These are phyloP conservation scores for Fraxinus cuspidata DNA, from an alignment of 257 asterid genomes.

Conservation along the genomic window DNA sequence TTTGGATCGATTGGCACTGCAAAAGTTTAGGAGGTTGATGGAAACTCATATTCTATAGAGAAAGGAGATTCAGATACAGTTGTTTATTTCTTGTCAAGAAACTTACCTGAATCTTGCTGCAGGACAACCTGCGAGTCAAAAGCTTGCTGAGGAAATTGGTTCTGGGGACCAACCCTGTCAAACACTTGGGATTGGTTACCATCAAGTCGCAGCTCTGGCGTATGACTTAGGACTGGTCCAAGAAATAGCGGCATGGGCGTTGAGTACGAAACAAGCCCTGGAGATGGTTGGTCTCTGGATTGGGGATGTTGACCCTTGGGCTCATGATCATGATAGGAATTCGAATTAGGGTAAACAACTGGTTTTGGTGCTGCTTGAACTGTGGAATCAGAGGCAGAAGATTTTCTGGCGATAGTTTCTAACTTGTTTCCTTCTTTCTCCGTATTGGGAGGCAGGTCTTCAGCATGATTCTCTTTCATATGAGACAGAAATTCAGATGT, in stretches of 20 bases:
- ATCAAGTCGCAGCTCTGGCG: slow-evolving; percentile 63
- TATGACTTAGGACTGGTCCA: slow-evolving; percentile 58
- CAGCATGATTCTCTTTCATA: slow-evolving; percentile 58
- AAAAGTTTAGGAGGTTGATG: slow-evolving; percentile 42
- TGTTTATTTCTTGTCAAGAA: slow-evolving; percentile 35
- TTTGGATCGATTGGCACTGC: slow-evolving; percentile 42
- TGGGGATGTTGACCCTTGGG: slow-evolving; percentile 53
- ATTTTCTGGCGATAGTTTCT: slow-evolving; percentile 62
- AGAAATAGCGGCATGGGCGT: slow-evolving; percentile 44
- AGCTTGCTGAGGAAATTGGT: slow-evolving; percentile 61
- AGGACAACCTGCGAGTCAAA: slow-evolving; percentile 55
- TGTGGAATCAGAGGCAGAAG: slow-evolving; percentile 83
- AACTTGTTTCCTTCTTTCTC: slow-evolving; percentile 66
- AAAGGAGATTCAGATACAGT: slow-evolving; percentile 29
- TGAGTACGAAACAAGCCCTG: slow-evolving; percentile 42
- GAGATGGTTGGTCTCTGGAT: slow-evolving; percentile 57
- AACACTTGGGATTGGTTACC: slow-evolving; percentile 51
- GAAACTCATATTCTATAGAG: not conserved
- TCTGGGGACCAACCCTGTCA: slow-evolving; percentile 59
- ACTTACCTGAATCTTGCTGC: slow-evolving; percentile 57
- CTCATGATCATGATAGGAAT: slow-evolving; percentile 64
- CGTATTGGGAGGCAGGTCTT: slow-evolving; percentile 48
- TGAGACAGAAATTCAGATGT: slow-evolving; percentile 76
- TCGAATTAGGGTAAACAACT: slow-evolving; percentile 62
- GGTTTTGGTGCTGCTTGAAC: slow-evolving; percentile 77